Evolutionary conservation across 208 protist species (phyloP).

Genomic region (Leishmania braziliensis): DNA sequence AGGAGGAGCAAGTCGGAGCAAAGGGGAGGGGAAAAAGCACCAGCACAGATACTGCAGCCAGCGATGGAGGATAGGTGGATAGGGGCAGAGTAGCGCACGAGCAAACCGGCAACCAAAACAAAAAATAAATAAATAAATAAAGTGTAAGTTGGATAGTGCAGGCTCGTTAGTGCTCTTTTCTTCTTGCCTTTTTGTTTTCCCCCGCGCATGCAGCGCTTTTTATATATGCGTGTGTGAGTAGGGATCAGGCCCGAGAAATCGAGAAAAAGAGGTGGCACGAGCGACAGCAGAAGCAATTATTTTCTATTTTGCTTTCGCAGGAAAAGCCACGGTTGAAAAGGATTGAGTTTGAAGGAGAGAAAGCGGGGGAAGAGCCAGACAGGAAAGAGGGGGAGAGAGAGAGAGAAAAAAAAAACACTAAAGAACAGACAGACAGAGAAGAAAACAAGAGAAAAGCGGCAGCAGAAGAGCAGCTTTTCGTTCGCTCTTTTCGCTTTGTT

Average conservation of each 20-base stretch:
- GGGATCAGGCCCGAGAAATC: not conserved
- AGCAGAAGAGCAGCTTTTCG: too few relatives aligned
- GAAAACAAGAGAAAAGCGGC: not conserved
- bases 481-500: too few relatives aligned
- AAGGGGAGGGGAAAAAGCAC: not conserved
- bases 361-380: not conserved
- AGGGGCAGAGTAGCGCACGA: not conserved
- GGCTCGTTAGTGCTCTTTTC: not conserved
- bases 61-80: not conserved
- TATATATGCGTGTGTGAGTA: not conserved
- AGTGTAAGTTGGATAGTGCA: not conserved
- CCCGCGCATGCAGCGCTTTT: not conserved
- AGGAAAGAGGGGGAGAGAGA: slow-evolving; percentile 15
- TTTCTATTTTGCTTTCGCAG: not conserved
- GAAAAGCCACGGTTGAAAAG: not conserved
- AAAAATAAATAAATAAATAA: slow-evolving; percentile 17
- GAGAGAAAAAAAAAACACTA: not conserved
- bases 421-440: slow-evolving; percentile 6
- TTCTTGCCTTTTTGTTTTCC: not conserved
- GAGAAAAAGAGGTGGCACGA: not conserved
- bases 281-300: not conserved
- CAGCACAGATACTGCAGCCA: not conserved
- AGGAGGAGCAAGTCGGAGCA: not conserved
- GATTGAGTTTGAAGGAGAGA: not conserved
- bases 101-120: not conserved